Conservation (phyloP, 2,329 filamentous ascomycete species). For the Penicillium sp. region DNA sequence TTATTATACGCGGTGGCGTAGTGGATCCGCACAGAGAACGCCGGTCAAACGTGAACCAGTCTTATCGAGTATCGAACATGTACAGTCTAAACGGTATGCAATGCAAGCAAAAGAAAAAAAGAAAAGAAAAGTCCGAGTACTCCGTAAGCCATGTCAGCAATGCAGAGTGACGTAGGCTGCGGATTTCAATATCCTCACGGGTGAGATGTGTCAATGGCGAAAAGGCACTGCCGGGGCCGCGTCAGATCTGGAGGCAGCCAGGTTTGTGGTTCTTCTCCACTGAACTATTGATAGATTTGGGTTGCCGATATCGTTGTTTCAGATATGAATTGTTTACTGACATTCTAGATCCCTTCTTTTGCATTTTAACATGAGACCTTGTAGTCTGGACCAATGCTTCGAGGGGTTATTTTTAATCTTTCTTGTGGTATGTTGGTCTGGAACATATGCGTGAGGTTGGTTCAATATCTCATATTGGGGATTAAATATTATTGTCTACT, state of each 20-base stretch:
- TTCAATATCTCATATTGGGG: neutral
- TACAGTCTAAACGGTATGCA: neutral
- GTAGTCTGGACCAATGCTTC: neutral
- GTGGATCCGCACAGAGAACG: conserved; percentile 1
- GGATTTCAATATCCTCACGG: neutral
- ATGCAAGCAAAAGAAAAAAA: neutral
- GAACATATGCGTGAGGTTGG: neutral
- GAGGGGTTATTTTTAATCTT: conserved; percentile 4
- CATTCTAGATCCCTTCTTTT: conserved; percentile 12
- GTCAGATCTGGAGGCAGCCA: conserved; percentile 19
- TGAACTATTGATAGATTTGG: conserved; percentile 20
- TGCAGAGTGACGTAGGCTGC: conserved; percentile 4
- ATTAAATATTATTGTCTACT: neutral
- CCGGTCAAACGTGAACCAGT: neutral
- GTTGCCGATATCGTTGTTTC: conserved; percentile 15
- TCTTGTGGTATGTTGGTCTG: neutral
- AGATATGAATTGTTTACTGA: conserved; percentile 6
- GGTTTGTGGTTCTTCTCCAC: conserved; percentile 13
- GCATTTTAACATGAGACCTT: conserved; percentile 7
- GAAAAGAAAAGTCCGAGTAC: neutral
- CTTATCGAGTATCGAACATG: neutral
- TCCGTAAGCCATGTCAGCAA: neutral
- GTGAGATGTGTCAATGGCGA: neutral
- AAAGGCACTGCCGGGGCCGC: conserved; percentile 11
- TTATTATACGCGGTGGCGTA: conserved; percentile 6